Percentiles rank a stretch among this genome's conserved stretches.
Conservation (phyloP, 306 rosid species). For the Sphenostylis stenocarpa region DNA sequence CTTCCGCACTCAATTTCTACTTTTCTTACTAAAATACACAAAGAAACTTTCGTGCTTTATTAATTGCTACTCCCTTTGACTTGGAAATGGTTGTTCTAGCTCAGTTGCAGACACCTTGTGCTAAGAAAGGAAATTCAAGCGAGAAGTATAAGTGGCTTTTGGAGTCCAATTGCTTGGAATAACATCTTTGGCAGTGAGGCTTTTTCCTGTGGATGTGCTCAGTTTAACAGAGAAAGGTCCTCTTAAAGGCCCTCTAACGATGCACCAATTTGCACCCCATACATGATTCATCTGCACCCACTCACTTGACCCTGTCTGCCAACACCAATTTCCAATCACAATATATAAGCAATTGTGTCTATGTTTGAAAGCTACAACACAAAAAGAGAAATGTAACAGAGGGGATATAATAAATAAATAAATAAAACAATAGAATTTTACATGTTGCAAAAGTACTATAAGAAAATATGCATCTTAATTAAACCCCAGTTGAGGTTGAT, state of each 20-base stretch:
- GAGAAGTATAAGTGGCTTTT: constrained; percentile 74
- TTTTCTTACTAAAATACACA: constrained; percentile 17
- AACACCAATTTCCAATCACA: constrained; percentile 18
- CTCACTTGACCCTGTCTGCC: constrained; percentile 71
- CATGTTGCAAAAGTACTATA: background rate
- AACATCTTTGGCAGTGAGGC: constrained; percentile 69
- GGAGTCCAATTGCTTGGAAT: constrained; percentile 86
- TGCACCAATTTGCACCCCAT: constrained; percentile 93
- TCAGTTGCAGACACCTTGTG: background rate
- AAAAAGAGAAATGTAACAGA: background rate
- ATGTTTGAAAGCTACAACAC: too few species aligned
- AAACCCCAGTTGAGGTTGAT: background rate
- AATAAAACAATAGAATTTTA: background rate
- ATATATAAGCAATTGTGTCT: background rate
- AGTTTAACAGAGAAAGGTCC: constrained; percentile 91
- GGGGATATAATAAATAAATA: background rate
- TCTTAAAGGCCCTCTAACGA: constrained; percentile 58
- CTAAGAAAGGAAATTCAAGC: constrained; percentile 55
- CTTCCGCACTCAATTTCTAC: constrained; percentile 44
- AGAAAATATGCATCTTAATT: background rate
- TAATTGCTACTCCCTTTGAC: constrained; percentile 3
- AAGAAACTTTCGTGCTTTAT: background rate
- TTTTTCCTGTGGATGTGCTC: constrained; percentile 60
- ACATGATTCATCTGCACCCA: constrained; percentile 80
- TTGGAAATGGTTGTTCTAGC: background rate